Evolutionary conservation across 2,329 filamentous ascomycete genomes (phyloP).

Genomic region (Acephala macrosclerotiorum): DNA sequence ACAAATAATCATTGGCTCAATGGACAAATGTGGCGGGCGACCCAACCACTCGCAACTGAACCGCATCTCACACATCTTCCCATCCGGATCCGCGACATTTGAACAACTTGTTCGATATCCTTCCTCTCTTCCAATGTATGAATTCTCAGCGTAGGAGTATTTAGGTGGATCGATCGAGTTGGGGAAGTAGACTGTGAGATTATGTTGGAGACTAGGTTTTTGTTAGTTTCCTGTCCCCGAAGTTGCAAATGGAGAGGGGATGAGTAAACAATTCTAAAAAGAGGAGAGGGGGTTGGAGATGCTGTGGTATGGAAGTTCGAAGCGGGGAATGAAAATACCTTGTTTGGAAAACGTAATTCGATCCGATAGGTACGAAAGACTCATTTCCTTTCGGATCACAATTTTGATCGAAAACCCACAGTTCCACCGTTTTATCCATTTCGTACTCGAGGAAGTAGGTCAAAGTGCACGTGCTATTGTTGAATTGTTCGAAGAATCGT

Average conservation of each 20-base stretch:
- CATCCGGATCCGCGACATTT: neutral
- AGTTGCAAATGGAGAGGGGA: neutral
- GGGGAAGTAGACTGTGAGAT: neutral
- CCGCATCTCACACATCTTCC: neutral
- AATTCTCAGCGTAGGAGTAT: neutral
- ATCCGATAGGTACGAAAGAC: neutral
- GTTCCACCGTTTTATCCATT: neutral
- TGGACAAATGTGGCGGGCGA: neutral
- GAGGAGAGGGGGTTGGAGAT: no score
- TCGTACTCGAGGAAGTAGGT: neutral
- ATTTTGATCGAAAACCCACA: neutral
- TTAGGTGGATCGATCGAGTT: neutral
- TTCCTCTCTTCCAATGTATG: neutral
- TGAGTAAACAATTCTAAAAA: neutral
- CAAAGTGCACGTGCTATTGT: slow-evolving; percentile 1
- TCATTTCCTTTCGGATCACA: neutral
- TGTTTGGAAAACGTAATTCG: neutral
- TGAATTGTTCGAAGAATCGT: neutral
- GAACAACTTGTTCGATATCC: neutral
- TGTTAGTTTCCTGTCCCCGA: neutral
- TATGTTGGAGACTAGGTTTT: neutral
- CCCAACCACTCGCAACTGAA: slow-evolving; percentile 9
- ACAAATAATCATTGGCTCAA: neutral
- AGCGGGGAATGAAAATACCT: neutral
- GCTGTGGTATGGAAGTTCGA: neutral